Percentiles rank a stretch among this genome's conserved stretches.
These are phyloP conservation scores for Xerocomus nothofagi DNA, from an alignment of 1,284 basidiomycete species.

Conservation along the genomic window DNA sequence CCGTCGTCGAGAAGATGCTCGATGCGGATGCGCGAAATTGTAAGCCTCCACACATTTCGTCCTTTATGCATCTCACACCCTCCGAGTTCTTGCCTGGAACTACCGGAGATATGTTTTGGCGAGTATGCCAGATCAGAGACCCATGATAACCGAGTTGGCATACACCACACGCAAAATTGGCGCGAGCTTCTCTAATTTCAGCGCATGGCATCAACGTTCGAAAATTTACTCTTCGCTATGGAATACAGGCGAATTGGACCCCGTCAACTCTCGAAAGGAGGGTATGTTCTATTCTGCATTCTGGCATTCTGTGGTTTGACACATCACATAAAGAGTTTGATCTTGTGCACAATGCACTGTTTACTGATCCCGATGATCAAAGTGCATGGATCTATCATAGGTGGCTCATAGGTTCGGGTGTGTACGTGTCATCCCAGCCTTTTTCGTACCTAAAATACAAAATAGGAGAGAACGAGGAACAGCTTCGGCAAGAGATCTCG, in stretches of 20 bases:
- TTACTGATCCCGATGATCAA: conserved; percentile 95
- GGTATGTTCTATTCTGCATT: conserved; percentile 44
- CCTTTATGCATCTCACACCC: conserved; percentile 4
- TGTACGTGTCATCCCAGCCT: conserved; percentile 15
- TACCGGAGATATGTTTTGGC: conserved; percentile 84
- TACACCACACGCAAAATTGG: conserved; percentile 93
- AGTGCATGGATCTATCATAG: conserved; percentile 98
- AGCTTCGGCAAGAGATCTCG: conserved; percentile 77
- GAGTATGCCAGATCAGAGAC: conserved; percentile 59
- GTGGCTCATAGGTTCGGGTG: conserved; percentile 86
- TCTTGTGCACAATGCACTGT: conserved; percentile 90
- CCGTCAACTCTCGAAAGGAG: conserved; percentile 56
- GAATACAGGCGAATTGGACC: conserved; percentile 54
- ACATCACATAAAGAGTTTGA: conserved; percentile 71
- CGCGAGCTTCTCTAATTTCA: conserved; percentile 95
- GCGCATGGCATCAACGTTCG: conserved; percentile 97
- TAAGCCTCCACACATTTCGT: conserved; percentile 41
- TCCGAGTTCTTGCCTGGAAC: conserved; percentile 86
- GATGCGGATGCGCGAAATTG: conserved; percentile 89
- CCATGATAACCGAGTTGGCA: conserved; percentile 62
- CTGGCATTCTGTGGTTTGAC: not conserved
- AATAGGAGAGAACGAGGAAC: conserved; percentile 52
- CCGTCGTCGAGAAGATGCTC: conserved; percentile 86
- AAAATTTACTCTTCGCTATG: conserved; percentile 77
- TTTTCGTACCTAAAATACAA: not conserved